Evolutionary conservation across 106 monocot species (phyloP).

Genomic region (Allium sativum): DNA sequence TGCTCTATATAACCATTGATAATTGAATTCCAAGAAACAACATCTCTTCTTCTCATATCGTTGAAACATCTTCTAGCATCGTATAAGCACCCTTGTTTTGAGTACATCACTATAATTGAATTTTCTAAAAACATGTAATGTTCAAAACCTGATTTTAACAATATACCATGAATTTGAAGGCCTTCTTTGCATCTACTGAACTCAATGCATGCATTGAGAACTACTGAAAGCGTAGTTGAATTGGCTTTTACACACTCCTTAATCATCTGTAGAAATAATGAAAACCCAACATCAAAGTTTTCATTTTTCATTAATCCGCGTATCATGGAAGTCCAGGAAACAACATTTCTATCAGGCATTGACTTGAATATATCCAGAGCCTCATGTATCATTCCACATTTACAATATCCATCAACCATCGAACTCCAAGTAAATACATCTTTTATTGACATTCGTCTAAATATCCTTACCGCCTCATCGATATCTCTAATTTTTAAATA

Average conservation of each 20-base stretch:
- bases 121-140: conserved; percentile 32
- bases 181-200: conserved; percentile 22
- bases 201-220: conserved; percentile 37
- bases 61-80: conserved; percentile 32
- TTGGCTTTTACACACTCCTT: conserved; percentile 30
- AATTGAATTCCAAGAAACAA: conserved; percentile 58
- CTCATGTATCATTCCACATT: conserved; percentile 28
- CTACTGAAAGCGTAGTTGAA: conserved; percentile 33
- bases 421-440: conserved; percentile 52
- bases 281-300: conserved; percentile 28
- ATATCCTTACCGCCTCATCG: conserved; percentile 25
- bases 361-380: conserved; percentile 22
- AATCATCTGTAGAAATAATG: conserved; percentile 37
- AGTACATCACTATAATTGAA: conserved; percentile 47
- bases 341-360: conserved; percentile 45
- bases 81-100: conserved; percentile 16
- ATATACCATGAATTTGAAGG: conserved; percentile 38
- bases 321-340: conserved; percentile 51
- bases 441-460: conserved; percentile 22
- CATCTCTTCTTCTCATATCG: conserved; percentile 32
- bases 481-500: conserved; percentile 31
- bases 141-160: conserved; percentile 24
- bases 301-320: conserved; percentile 28
- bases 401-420: conserved; percentile 50
- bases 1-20: conserved; percentile 21